phyloP scores from a whole-genome alignment of 257 asterid species.

The Petunia axillaris region DNA sequence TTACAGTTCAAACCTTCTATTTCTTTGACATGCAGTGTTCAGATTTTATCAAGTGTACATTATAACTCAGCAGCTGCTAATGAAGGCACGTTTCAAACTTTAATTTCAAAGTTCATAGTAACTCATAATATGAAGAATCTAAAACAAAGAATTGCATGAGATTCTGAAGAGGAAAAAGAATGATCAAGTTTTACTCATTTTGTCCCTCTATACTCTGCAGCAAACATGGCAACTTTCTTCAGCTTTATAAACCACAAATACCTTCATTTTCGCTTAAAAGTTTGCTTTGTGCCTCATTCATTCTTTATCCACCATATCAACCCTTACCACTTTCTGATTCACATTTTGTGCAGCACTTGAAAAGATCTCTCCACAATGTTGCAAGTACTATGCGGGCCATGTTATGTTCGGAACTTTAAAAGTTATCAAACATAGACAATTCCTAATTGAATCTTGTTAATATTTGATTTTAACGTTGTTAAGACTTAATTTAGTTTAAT shows the following conservation, averaged over 20 bases:
- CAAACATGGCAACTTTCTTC: slow-evolving; percentile 24
- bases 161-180: background rate
- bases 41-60: too few relatives aligned
- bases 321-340: slow-evolving; percentile 9
- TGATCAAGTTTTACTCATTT: slow-evolving; percentile 4
- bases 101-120: background rate
- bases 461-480: too few relatives aligned
- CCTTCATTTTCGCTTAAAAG: slow-evolving; percentile 23
- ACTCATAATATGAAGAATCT: background rate
- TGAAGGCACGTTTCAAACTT: too few relatives aligned
- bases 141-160: background rate
- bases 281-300: background rate
- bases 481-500: too few relatives aligned
- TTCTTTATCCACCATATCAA: slow-evolving; percentile 19
- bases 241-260: slow-evolving; percentile 8
- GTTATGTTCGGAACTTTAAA: background rate
- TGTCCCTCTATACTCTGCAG: slow-evolving; percentile 16
- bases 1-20: too few relatives aligned
- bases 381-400: background rate
- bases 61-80: too few relatives aligned
- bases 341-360: slow-evolving; percentile 15
- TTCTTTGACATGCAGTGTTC: too few relatives aligned
- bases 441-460: too few relatives aligned
- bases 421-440: too few relatives aligned
- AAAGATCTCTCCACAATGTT: background rate